Base-by-base conservation (phyloP, 75 land plant genomes). In the Adiantum capillusveneris region DNA sequence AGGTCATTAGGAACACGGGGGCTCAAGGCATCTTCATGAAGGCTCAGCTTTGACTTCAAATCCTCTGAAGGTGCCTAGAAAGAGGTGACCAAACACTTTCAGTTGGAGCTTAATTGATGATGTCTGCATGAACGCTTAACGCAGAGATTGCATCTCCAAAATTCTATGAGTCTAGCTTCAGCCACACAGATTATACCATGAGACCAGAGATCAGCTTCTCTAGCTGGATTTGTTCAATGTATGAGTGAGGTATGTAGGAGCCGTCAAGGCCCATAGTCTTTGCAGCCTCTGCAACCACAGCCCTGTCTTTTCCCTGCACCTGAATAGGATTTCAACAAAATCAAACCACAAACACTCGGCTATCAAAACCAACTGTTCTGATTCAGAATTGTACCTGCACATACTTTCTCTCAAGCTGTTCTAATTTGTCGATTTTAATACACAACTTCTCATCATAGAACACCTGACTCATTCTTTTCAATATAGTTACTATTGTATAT, bases 191-290 rank as follows among this genome's bases (percentile, higher is more conserved):
- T n/a, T n/a, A 54, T 85, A 85, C 89, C 80, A 77, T 74, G 29
- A 87, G 75, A 57, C 86, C 91, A 65, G 88, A 76, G 2, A 79
- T 76, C 65, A 87, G 88, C 68, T 84, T 87, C 62, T 87, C 92
- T 58, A 84, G 80, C 64, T 90, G 96, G 65, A 90, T 90, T 48
- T 90, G 96, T 57, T 90, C 92, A 11, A 90, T 90, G 50, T 90
- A 90, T 41, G 96, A 81, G 22, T 80, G 84, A 29, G 96, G 83
- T 65, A 77, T 74, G 57, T 84, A 90, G 54, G 86, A 78, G 41
- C 90, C 90, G 31, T 90, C 85, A 65, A 90, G 71, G 11, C 85
- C 85, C 58, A 90, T 71, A 52, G 79, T 63, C 56, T 79, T 81
- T 27, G 77, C 96, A 27, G 77, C 74, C 64, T 54, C 31, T 60